Conservation (phyloP, 2,329 filamentous ascomycete genomes). For the Elsinoe ampelina region DNA sequence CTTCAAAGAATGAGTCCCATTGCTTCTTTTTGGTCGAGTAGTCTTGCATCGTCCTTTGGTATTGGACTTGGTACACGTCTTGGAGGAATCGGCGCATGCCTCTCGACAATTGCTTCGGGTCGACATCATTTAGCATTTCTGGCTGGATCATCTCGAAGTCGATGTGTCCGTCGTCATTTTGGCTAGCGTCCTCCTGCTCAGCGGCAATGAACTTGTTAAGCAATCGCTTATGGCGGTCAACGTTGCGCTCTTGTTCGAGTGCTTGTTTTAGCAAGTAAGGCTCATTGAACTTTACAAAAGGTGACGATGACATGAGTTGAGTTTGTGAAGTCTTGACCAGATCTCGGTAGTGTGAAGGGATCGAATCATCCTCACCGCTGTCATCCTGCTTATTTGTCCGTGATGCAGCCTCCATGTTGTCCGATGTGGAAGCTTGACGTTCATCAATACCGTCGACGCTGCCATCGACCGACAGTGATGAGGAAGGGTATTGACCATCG, state of each 20-base stretch:
- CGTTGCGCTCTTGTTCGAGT: slow-evolving; percentile 76
- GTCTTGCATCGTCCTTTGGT: slow-evolving; percentile 86
- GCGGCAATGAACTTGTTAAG: slow-evolving; percentile 58
- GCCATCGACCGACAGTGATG: background rate
- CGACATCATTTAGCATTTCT: slow-evolving; percentile 85
- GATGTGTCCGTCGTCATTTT: slow-evolving; percentile 23
- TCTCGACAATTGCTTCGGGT: slow-evolving; percentile 72
- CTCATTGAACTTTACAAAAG: slow-evolving; percentile 90
- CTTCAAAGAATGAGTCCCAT: slow-evolving; percentile 91
- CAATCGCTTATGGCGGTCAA: slow-evolving; percentile 72
- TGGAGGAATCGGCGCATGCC: slow-evolving; percentile 90
- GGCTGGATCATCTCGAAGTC: slow-evolving; percentile 87
- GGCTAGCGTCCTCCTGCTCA: slow-evolving; percentile 26
- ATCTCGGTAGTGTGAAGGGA: slow-evolving; percentile 86
- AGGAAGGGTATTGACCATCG: background rate
- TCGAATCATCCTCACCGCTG: slow-evolving; percentile 31
- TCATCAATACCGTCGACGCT: background rate
- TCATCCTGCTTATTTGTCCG: background rate
- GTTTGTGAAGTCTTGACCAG: slow-evolving; percentile 90
- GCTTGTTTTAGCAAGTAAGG: slow-evolving; percentile 89
- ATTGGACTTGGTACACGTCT: slow-evolving; percentile 92
- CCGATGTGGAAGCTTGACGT: background rate
- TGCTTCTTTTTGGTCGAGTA: slow-evolving; percentile 91
- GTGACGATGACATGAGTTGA: slow-evolving; percentile 86
- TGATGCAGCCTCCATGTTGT: background rate